Evolutionary conservation across 495 filamentous ascomycete genomes (phyloP), one percentile per base, ranked within the genome.

Genomic region (Extremus antarcticus): DNA sequence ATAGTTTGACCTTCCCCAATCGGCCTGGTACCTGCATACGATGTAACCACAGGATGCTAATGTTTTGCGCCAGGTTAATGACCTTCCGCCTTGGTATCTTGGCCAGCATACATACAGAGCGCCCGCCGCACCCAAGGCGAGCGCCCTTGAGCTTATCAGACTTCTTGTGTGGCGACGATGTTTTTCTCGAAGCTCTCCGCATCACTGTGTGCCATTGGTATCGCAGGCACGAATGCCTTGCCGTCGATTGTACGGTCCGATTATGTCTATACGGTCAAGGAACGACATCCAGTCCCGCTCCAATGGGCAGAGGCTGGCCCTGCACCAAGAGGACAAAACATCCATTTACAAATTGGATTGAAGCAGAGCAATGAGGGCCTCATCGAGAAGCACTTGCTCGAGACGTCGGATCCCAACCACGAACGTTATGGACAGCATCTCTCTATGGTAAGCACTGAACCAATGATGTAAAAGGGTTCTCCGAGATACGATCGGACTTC

Each of bases 191-290:
- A 45, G 41, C 41, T 45, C 4, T 45, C 16, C 41, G 8, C 17
- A 3, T n/a, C 41, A 4, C 19, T 45, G 7, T n/a, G 16, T 17
- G 41, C 41, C 41, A 21, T 45, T 21, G 41, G 41, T n/a, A 45
- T 45, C 41, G 15, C 41, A 9, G 41, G 15, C 7, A 45, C 41
- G 15, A 52, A 7, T 25, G 25, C 63, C 60, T 16, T 58, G 63
- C 40, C 52, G 25, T 50, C 65, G 48, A 61, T 63, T 23, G 29
- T 35, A 7, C 29, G 29, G 7, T 35, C 29, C 13, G 29, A 35
- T 35, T 65, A 58, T 39, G 35, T 59, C 1, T 80, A 80, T 60
- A 68, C 64, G 15, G 69, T 80, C 46, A 82, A 80, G 62, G 78
- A 80, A 35, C 60, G 67, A 23, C 76, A 79, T 54, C 53, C 61